Evolutionary conservation across 768 basidiomycete genomes (phyloP), one percentile per base, ranked within the genome.

Genomic region (Mycena belliarum): DNA sequence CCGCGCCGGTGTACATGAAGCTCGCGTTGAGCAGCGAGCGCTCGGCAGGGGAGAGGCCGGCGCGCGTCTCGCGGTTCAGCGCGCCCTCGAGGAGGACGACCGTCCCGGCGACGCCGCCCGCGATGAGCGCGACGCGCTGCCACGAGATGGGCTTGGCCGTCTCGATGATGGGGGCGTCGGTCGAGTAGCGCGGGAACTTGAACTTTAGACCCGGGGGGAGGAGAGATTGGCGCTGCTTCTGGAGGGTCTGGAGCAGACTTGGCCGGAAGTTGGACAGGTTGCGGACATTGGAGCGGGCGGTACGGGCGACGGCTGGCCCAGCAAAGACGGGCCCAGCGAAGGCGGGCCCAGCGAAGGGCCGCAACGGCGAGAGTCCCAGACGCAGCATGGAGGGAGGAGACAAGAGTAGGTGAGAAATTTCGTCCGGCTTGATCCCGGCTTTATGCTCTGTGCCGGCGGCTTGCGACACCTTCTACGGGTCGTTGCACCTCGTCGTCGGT

Each of bases 1-100:
- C 93, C 45, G 80, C 88, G 12, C 88, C 93, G 7, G 92, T 91
- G 65, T 93, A 95, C 66, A 83, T 85, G 79, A 93, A 94, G 54
- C 82, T 87, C 37, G 87, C 84, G 64, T 94, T 83, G 5, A 94
- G 76, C 66, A 89, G 83, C 12, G 82, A 82, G 55, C 79, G 84
- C 71, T 94, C 91, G 0, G 78, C 76, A 0, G 70, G 52, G 37
- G 84, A 82, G 25, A 93, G 76, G 5, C 82, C 73, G 42, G 88
- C 90, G 38, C 89, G 79, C 0, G 89, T 93, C 61, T 93, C 90
- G 57, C 91, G 80, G 66, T 94, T 94, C 65, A 94, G 74, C 35
- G 88, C 75, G 2, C 75, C 79, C 62, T 91, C 81, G 24, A 85
- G 75, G 4, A 82, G 75, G 35, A 93, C 72, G 24, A 89, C 79